Conservation (phyloP, 495 filamentous ascomycete species). For the Penicillium coffeae region DNA sequence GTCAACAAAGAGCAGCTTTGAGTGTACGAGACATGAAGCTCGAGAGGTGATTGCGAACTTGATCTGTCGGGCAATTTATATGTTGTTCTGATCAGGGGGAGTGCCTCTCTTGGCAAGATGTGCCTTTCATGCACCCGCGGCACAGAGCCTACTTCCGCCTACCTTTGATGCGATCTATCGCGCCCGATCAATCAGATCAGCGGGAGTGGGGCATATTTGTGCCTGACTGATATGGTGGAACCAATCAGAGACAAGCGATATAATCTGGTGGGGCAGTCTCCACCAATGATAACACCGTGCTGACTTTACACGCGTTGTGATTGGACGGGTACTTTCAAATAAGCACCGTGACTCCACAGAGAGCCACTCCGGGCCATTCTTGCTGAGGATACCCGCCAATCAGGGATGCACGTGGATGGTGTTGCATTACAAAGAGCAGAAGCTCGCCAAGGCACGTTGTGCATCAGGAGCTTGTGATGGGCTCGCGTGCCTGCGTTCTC, state of each 20-base stretch:
- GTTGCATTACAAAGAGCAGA: conserved; percentile 12
- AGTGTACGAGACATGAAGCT: too few relatives aligned
- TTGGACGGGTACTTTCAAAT: conserved; percentile 12
- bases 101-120: too few relatives aligned
- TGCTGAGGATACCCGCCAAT: conserved; percentile 20
- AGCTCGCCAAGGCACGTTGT: conserved; percentile 33
- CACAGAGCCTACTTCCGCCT: conserved; percentile 12
- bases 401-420: conserved; percentile 35
- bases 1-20: too few relatives aligned
- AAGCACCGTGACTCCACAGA: conserved; percentile 15
- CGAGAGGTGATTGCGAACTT: too few relatives aligned
- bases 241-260: background rate
- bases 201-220: background rate
- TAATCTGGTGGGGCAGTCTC: background rate
- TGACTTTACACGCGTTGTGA: conserved; percentile 4
- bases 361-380: conserved; percentile 5
- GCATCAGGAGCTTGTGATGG: conserved; percentile 29
- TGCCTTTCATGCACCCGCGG: too few relatives aligned
- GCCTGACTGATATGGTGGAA: background rate
- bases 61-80: too few relatives aligned
- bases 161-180: conserved; percentile 5
- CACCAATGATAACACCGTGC: background rate
- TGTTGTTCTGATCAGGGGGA: too few relatives aligned
- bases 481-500: background rate
- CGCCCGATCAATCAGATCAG: background rate